A percentile compares a stretch with the other conserved stretches of the same genome.
Conservation (phyloP, 257 asterid species). For the Capsicum baccatum region DNA sequence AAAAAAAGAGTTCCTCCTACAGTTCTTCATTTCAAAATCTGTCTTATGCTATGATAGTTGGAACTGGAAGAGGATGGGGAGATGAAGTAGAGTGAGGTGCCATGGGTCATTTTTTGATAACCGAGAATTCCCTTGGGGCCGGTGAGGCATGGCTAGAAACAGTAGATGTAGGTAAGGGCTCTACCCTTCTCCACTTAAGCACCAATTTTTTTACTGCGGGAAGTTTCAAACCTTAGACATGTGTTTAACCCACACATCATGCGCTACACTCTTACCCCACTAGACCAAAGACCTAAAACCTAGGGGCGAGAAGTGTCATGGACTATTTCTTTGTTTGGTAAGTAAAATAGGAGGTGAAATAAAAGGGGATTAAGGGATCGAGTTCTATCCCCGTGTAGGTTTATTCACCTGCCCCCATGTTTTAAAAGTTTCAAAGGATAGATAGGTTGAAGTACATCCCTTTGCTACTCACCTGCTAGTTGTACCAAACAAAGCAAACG, state of each 20-base stretch:
- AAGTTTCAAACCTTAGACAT: not conserved
- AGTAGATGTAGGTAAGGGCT: not conserved
- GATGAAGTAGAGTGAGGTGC: not conserved
- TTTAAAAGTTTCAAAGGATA: not conserved
- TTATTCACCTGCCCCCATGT: not conserved
- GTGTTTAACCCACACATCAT: not conserved
- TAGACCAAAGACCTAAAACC: not conserved
- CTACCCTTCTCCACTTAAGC: not conserved
- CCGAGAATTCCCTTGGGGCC: not conserved
- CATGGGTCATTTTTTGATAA: not conserved
- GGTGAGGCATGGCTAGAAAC: not conserved
- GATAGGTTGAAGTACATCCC: not conserved
- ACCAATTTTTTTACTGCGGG: not conserved
- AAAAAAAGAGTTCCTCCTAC: not conserved
- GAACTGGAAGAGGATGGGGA: constrained; percentile 8
- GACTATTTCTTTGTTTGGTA: not conserved
- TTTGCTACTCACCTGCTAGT: not conserved
- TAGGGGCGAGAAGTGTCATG: not conserved
- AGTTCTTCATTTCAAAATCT: not conserved
- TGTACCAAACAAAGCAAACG: not conserved
- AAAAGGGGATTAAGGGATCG: not conserved
- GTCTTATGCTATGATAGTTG: not conserved
- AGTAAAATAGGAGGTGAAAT: not conserved
- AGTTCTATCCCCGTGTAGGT: not conserved
- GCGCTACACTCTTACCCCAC: not conserved